Conservation (phyloP, 495 filamentous ascomycete species). For the Sordaria brevicollis region DNA sequence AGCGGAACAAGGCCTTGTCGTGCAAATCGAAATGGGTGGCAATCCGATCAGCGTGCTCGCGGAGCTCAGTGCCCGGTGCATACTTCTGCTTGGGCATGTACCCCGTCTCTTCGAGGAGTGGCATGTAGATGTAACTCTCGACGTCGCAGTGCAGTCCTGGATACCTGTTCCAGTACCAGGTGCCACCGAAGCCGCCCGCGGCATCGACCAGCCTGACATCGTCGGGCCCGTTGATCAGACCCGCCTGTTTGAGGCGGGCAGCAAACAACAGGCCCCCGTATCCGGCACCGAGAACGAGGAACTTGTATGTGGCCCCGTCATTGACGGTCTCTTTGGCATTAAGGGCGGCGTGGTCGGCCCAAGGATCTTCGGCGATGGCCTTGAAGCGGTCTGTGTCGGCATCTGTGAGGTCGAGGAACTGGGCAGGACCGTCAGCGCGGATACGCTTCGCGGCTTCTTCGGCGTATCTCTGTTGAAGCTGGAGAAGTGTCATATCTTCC, state of each 20-base stretch:
- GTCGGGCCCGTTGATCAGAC: constrained; percentile 22
- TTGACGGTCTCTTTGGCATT: constrained; percentile 20
- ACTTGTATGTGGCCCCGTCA: constrained; percentile 26
- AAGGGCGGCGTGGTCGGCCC: constrained; percentile 31
- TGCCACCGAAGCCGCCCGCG: constrained; percentile 42
- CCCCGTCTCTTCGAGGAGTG: constrained; percentile 49
- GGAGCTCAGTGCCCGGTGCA: constrained; percentile 33
- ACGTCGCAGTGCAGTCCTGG: constrained; percentile 42
- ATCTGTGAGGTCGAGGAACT: constrained; percentile 29
- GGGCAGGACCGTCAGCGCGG: constrained; percentile 27
- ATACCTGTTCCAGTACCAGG: constrained; percentile 49
- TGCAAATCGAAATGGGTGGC: constrained; percentile 34
- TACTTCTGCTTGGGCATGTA: constrained; percentile 43
- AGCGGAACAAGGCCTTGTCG: constrained; percentile 38
- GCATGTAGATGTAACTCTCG: constrained; percentile 44
- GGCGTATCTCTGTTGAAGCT: constrained; percentile 29
- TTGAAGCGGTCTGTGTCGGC: constrained; percentile 22
- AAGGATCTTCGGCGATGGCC: constrained; percentile 32
- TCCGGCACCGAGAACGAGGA: constrained; percentile 43
- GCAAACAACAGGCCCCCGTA: constrained; percentile 40
- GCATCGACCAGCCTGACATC: constrained; percentile 42
- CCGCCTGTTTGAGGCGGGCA: constrained; percentile 39
- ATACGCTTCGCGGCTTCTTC: constrained; percentile 39
- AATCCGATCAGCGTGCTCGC: constrained; percentile 31
- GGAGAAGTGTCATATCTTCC: constrained; percentile 16